Conservation (phyloP, 495 filamentous ascomycete species). For the Hamigera avellanea region DNA sequence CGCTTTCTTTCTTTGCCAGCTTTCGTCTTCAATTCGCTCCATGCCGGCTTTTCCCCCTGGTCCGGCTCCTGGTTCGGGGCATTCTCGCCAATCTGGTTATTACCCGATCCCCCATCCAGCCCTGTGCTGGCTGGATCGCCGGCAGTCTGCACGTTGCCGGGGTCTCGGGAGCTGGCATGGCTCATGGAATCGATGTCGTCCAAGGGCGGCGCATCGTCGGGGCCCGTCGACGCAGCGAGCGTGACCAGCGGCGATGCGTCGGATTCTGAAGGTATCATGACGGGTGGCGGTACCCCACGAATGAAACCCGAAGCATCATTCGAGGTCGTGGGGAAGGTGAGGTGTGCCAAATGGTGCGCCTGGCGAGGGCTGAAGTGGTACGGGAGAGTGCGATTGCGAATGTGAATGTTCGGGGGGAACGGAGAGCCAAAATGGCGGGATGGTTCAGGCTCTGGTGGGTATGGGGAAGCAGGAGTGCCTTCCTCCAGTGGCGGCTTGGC, state of each 20-base stretch:
- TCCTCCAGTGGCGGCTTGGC: conserved; percentile 26
- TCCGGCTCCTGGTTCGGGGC: conserved; percentile 45
- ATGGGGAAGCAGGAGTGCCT: conserved; percentile 24
- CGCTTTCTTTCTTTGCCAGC: conserved; percentile 94
- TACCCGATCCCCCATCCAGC: neutral
- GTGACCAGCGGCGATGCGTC: conserved; percentile 26
- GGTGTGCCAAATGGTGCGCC: no score
- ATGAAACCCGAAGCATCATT: conserved; percentile 29
- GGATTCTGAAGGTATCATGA: conserved; percentile 32
- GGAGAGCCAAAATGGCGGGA: conserved; percentile 7
- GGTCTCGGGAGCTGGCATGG: conserved; percentile 33
- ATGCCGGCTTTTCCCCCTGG: conserved; percentile 45
- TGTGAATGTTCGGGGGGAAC: conserved; percentile 2
- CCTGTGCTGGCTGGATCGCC: conserved; percentile 11
- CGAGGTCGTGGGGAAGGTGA: conserved; percentile 1
- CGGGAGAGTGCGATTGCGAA: neutral
- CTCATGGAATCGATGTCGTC: conserved; percentile 35
- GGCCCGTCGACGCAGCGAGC: conserved; percentile 12
- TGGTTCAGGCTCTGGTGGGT: conserved; percentile 15
- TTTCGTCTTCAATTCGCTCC: conserved; percentile 96
- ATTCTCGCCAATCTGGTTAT: conserved; percentile 13
- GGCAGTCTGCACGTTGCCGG: conserved; percentile 16
- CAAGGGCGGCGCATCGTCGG: conserved; percentile 19
- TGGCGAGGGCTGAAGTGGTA: neutral
- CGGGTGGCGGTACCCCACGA: conserved; percentile 32